Percentiles rank a stretch among this genome's conserved stretches.
These are phyloP conservation scores for Talaromyces sp. DNA, from an alignment of 2,329 filamentous ascomycete genomes.

Conservation along the genomic window DNA sequence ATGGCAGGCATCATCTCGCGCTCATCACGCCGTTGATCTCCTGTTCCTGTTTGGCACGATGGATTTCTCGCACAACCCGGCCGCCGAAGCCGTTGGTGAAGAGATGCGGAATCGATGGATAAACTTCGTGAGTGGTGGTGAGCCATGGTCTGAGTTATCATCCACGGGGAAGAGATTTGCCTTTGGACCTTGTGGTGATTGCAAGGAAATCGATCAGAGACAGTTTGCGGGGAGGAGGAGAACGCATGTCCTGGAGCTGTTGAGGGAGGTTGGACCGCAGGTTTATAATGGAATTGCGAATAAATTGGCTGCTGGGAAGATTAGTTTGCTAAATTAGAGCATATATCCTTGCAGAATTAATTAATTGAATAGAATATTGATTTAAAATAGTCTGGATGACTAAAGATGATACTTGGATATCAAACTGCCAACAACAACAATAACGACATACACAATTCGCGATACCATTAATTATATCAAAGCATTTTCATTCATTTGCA, in stretches of 20 bases:
- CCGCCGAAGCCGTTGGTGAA: conserved; percentile 32
- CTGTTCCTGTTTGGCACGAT: conserved; percentile 44
- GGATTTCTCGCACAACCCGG: conserved; percentile 35
- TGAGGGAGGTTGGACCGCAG: conserved; percentile 29
- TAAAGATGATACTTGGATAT: neutral
- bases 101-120: conserved; percentile 44
- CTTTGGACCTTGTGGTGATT: conserved; percentile 41
- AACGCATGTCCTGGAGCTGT: conserved; percentile 28
- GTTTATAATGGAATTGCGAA: conserved; percentile 32
- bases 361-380: neutral
- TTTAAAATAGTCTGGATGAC: neutral
- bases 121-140: conserved; percentile 34
- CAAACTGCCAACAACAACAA: neutral
- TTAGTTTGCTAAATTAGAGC: conserved; percentile 40
- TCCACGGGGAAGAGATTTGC: conserved; percentile 29
- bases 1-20: conserved; percentile 45
- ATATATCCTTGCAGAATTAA: too few relatives aligned
- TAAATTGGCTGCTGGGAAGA: conserved; percentile 39
- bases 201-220: conserved; percentile 29
- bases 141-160: conserved; percentile 34
- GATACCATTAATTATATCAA: neutral
- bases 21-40: conserved; percentile 49
- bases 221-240: conserved; percentile 36
- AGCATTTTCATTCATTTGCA: neutral
- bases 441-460: neutral